Conservation (phyloP, 2,329 filamentous ascomycete genomes). For the Hymenoscyphus occultus region DNA sequence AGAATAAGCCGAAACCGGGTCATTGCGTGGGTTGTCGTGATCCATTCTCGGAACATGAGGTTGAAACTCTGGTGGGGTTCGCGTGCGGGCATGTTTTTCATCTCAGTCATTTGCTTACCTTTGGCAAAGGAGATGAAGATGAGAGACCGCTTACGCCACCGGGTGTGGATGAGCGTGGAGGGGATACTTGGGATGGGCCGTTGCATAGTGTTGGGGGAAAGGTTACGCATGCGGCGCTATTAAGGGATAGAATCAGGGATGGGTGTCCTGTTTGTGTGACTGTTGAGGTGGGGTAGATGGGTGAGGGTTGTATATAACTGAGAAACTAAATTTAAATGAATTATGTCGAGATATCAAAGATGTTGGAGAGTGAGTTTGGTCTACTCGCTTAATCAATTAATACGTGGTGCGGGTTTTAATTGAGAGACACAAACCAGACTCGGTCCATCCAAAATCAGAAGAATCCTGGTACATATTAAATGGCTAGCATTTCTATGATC, state of each 20-base stretch:
- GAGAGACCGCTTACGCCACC: slow-evolving; percentile 40
- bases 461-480: too few species aligned
- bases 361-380: too few species aligned
- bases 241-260: slow-evolving; percentile 65
- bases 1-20: slow-evolving; percentile 43
- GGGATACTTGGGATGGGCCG: slow-evolving; percentile 36
- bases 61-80: slow-evolving; percentile 74
- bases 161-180: slow-evolving; percentile 46
- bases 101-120: slow-evolving; percentile 64
- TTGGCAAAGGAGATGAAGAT: slow-evolving; percentile 25
- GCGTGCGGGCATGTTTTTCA: slow-evolving; percentile 82
- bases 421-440: too few species aligned
- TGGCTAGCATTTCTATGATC: too few species aligned
- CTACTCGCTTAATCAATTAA: too few species aligned
- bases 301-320: neutral
- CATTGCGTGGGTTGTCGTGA: slow-evolving; percentile 59
- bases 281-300: neutral
- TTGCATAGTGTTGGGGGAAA: slow-evolving; percentile 76
- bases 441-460: too few species aligned
- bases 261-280: slow-evolving; percentile 59
- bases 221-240: slow-evolving; percentile 77
- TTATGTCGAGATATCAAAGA: too few species aligned
- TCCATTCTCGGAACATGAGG: slow-evolving; percentile 58
- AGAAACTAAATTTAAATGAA: neutral
- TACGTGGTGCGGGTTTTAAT: too few species aligned